Evolutionary conservation across 768 basidiomycete genomes (phyloP).

Genomic region (Mycena kentingensis): DNA sequence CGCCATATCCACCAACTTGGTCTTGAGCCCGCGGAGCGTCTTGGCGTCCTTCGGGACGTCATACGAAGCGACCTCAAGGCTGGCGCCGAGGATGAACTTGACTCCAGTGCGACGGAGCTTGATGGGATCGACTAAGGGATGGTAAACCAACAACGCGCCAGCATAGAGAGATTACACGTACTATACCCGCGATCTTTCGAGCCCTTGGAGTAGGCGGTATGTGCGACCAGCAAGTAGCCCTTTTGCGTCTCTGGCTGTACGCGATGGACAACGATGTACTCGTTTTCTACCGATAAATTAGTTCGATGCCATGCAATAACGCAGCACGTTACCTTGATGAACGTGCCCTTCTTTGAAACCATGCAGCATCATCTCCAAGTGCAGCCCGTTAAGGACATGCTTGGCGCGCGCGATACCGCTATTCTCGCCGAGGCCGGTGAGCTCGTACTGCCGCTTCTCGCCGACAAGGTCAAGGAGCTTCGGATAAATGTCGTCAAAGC

Average conservation of each 20-base stretch:
- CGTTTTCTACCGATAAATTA: too few species aligned
- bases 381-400: constrained; percentile 81
- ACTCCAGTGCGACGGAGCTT: constrained; percentile 79
- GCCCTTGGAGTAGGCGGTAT: constrained; percentile 88
- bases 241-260: constrained; percentile 89
- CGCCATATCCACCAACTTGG: constrained; percentile 64
- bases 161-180: constrained; percentile 38
- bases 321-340: constrained; percentile 92
- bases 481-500: constrained; percentile 96
- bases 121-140: constrained; percentile 70
- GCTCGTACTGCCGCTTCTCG: constrained; percentile 79
- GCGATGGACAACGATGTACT: constrained; percentile 94
- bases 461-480: constrained; percentile 88
- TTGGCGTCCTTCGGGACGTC: constrained; percentile 50
- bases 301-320: constrained; percentile 41
- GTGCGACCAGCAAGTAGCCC: constrained; percentile 89
- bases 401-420: constrained; percentile 63
- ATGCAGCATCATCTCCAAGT: constrained; percentile 88
- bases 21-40: constrained; percentile 70
- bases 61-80: constrained; percentile 67
- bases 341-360: constrained; percentile 93
- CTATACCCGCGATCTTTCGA: constrained; percentile 79
- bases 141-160: not conserved
- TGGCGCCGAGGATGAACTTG: constrained; percentile 80
- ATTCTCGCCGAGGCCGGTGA: constrained; percentile 55